Conservation (phyloP, 495 filamentous ascomycete species). For the Tricharina praecox region DNA sequence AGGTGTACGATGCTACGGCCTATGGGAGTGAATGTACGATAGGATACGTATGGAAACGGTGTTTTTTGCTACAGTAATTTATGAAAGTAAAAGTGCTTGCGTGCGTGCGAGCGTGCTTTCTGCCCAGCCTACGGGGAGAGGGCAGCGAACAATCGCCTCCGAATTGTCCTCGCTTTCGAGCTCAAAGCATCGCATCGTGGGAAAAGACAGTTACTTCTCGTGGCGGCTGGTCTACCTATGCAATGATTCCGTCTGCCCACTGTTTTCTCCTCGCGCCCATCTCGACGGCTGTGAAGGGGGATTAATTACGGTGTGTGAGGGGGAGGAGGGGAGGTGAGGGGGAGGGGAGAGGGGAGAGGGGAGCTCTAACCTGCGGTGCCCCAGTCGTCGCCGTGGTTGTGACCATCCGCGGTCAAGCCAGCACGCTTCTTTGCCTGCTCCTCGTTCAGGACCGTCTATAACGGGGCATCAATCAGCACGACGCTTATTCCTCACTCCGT, state of each 20-base stretch:
- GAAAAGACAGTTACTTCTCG: not conserved
- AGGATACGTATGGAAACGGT: no score
- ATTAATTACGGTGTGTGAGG: constrained; percentile 9
- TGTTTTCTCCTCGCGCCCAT: constrained; percentile 51
- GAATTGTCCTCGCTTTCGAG: constrained; percentile 20
- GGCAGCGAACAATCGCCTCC: constrained; percentile 14
- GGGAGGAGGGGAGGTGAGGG: not conserved
- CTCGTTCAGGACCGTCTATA: constrained; percentile 59
- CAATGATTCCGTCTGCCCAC: constrained; percentile 40
- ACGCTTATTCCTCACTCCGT: no score
- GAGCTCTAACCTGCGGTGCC: constrained; percentile 38
- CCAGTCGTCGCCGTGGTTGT: constrained; percentile 85
- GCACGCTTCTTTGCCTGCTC: constrained; percentile 75
- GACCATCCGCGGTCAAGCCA: constrained; percentile 47
- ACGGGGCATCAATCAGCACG: not conserved
- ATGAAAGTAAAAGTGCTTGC: no score
- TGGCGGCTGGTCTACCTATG: no score
- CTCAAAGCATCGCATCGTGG: constrained; percentile 12
- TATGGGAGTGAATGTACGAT: no score
- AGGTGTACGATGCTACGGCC: no score
- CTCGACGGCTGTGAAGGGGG: constrained; percentile 43
- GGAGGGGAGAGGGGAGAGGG: no score
- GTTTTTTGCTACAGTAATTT: no score
- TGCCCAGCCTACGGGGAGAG: constrained; percentile 12
- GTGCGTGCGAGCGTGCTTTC: constrained; percentile 13